Evolutionary conservation across 2,329 filamentous ascomycete species (phyloP), one percentile per base, ranked within the genome.

Genomic region (Alternaria metachromatica): DNA sequence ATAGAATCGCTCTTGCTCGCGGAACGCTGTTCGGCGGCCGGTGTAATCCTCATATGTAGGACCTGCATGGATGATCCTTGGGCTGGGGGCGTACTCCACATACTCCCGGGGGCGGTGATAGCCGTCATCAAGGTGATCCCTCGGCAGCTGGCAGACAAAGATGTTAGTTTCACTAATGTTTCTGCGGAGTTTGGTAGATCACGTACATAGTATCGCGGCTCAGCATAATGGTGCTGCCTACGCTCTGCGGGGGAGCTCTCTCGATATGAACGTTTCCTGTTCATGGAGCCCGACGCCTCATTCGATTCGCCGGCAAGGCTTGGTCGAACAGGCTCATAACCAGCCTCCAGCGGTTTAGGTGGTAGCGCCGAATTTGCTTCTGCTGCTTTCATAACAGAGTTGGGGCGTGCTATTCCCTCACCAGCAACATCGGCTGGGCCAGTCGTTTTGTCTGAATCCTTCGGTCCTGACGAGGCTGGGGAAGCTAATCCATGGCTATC

Each of bases 281-380:
- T 66, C 18, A 60, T 54, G n/a, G 68, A 48, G 28, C 62, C 66
- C 18, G 68, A 41, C 21, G 60, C 30, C 33, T 70, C 69, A 44
- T 66, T 71, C 18, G 63, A 26, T 50, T 73, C 71, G 6, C 58
- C 26, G 10, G 66, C 45, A n/a, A 75, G 67, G 6, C 74, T 72
- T 18, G 83, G 83, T 26, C 78, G 78, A 59, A 80, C 80, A 30
- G 82, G 81, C 70, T 84, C 82, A 72, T 86, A 86, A 66, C 85
- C 84, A 70, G 85, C 81, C 58, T 84, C 82, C 3, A 71, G 76
- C n/a, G 68, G 63, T 58, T 71, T 78, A 5, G 64, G 58, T 10
- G 80, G 78, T 30, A 78, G 77, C 37, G 78, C 70, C 37, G 77
- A 76, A 18, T 75, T 79, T 21, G 67, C 68, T 68, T 72, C 70